Evolutionary conservation across 2,329 filamentous ascomycete species (phyloP).

Genomic region (Xylaria sp.): DNA sequence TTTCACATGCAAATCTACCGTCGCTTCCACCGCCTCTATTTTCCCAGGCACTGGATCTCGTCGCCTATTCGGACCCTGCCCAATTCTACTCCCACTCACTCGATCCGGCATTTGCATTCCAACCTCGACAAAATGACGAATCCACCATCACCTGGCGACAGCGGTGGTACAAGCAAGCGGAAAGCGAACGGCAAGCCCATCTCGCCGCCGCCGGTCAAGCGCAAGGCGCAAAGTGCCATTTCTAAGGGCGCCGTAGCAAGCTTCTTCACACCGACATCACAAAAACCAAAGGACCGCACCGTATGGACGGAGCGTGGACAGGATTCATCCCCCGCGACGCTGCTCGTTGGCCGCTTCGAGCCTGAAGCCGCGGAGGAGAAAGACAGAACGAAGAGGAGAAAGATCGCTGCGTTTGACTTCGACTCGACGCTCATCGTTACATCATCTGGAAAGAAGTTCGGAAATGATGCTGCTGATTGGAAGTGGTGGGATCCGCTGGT

Average conservation of each 20-base stretch:
- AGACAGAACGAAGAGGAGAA: constrained; percentile 56
- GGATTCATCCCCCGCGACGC: constrained; percentile 58
- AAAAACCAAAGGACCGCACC: constrained; percentile 82
- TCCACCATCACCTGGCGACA: constrained; percentile 24
- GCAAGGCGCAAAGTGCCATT: constrained; percentile 62
- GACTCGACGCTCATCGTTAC: constrained; percentile 90
- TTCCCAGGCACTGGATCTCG: not conserved
- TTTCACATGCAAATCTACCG: constrained; percentile 15
- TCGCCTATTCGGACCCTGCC: not conserved
- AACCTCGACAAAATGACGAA: constrained; percentile 31
- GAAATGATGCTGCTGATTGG: constrained; percentile 80
- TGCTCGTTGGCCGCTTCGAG: constrained; percentile 80
- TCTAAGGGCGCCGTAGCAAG: constrained; percentile 75
- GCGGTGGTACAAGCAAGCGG: constrained; percentile 39
- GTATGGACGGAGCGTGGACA: constrained; percentile 72
- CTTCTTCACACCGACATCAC: constrained; percentile 88
- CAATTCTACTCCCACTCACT: not conserved
- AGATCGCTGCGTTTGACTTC: constrained; percentile 78
- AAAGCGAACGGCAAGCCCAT: constrained; percentile 54
- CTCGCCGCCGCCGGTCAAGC: constrained; percentile 65
- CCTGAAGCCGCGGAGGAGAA: constrained; percentile 54
- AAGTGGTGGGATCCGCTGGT: constrained; percentile 89
- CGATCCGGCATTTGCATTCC: not conserved
- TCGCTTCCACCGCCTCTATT: not conserved
- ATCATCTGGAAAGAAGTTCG: constrained; percentile 82